These are phyloP conservation scores for Talaromyces funiculosus DNA, from an alignment of 2,329 filamentous ascomycete genomes.

Conservation along the genomic window DNA sequence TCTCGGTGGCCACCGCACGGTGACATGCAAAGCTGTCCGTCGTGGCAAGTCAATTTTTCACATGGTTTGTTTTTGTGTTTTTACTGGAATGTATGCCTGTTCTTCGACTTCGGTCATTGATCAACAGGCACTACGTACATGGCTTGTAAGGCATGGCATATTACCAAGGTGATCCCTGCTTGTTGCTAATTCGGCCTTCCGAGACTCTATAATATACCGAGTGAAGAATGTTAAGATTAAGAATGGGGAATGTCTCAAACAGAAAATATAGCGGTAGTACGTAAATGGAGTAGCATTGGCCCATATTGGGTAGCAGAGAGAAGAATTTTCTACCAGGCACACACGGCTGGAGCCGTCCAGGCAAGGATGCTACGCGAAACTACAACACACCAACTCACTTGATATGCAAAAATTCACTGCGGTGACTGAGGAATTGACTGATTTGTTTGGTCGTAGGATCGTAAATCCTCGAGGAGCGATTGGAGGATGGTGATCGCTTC, in stretches of 20 bases:
- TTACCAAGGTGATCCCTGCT: neutral
- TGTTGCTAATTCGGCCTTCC: neutral
- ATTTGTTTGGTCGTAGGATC: neutral
- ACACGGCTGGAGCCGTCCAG: neutral
- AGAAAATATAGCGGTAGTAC: neutral
- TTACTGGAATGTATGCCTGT: neutral
- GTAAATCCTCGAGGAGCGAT: neutral
- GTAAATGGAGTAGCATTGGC: neutral
- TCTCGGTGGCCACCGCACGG: neutral
- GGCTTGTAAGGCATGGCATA: neutral
- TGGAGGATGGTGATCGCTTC: neutral
- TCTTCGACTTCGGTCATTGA: neutral
- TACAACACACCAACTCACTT: too few species aligned
- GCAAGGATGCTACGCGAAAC: neutral
- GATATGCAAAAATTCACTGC: neutral
- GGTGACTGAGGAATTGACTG: neutral
- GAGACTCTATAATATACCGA: neutral
- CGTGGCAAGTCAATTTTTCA: neutral
- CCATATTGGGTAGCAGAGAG: neutral
- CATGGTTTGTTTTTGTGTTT: neutral
- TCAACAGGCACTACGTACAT: neutral
- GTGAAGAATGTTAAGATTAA: neutral
- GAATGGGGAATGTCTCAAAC: neutral
- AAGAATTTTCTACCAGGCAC: neutral
- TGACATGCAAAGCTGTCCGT: neutral